Conservation (phyloP, 257 asterid species). For the Nicotiana tabacum region DNA sequence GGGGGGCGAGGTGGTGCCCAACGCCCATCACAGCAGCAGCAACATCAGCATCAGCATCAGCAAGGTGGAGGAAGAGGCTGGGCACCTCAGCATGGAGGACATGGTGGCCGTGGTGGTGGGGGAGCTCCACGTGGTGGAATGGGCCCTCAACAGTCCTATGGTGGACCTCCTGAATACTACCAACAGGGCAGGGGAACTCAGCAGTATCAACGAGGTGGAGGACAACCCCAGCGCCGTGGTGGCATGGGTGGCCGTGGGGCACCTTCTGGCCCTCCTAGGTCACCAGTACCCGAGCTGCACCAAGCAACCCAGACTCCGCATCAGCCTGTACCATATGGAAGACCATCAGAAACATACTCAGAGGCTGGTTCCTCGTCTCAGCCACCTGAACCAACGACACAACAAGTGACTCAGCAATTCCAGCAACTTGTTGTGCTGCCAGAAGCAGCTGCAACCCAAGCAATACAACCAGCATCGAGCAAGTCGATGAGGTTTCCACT, state of each 20-base stretch:
- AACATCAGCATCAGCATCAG: conserved; percentile 25
- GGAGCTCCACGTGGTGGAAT: conserved; percentile 21
- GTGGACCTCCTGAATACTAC: conserved; percentile 36
- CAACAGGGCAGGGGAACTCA: conserved; percentile 31
- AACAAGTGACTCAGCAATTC: conserved; percentile 32
- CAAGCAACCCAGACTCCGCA: conserved; percentile 67
- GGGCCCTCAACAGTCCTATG: conserved; percentile 13
- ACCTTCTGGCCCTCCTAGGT: conserved; percentile 59
- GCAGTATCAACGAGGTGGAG: conserved; percentile 47
- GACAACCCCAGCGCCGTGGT: conserved; percentile 48
- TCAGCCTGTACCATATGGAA: conserved; percentile 40
- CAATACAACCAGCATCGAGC: conserved; percentile 74
- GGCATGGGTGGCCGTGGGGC: conserved; percentile 60
- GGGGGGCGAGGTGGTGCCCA: conserved; percentile 48
- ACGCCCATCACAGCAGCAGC: conserved; percentile 35
- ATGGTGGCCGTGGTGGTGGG: conserved; percentile 19
- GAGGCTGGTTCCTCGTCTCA: conserved; percentile 59
- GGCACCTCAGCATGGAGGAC: conserved; percentile 33
- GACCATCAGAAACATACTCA: conserved; percentile 31
- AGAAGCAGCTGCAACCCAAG: conserved; percentile 46
- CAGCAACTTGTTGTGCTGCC: conserved; percentile 44
- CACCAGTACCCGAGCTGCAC: conserved; percentile 90
- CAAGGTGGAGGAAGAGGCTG: conserved; percentile 38
- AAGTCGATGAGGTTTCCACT: conserved; percentile 76
- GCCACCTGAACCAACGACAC: conserved; percentile 33